Evolutionary conservation across 345 rosid genomes (phyloP).

Genomic region (Citrus glauca): DNA sequence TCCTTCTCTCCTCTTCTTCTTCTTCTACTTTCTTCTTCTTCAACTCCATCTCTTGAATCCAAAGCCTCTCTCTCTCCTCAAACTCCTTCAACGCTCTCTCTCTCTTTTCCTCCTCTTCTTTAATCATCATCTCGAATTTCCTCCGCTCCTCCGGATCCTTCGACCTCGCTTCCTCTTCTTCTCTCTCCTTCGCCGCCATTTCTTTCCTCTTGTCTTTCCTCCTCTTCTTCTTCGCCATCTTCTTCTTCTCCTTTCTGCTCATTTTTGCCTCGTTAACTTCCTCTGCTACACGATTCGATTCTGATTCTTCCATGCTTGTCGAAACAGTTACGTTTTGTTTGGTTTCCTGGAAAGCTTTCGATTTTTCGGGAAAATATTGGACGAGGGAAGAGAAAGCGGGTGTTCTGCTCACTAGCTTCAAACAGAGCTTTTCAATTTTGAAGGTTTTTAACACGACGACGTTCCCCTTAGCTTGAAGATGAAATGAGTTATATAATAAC

Average conservation of each 20-base stretch:
- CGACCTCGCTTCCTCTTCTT: conserved; percentile 46
- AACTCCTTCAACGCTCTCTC: conserved; percentile 67
- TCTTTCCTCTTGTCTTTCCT: conserved; percentile 73
- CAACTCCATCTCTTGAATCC: conserved; percentile 62
- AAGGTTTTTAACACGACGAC: not conserved
- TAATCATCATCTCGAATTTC: conserved; percentile 45
- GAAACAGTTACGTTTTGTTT: not conserved
- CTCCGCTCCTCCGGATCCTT: conserved; percentile 71
- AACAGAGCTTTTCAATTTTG: not conserved
- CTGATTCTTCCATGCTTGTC: not conserved
- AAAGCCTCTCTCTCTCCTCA: conserved; percentile 72
- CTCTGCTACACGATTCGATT: not conserved
- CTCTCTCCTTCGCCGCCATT: conserved; percentile 63
- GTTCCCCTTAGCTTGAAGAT: too few species aligned
- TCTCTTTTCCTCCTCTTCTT: conserved; percentile 54
- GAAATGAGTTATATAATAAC: too few species aligned
- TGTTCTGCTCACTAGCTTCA: not conserved
- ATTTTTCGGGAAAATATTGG: not conserved
- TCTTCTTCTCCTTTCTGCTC: conserved; percentile 76
- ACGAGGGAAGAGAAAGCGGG: not conserved
- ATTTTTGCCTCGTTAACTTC: conserved; percentile 9
- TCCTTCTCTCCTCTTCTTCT: conserved; percentile 33
- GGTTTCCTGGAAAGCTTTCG: not conserved
- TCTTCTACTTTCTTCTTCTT: conserved; percentile 48
- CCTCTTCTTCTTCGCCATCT: conserved; percentile 75